Conservation (phyloP, 2,329 filamentous ascomycete genomes). For the Fusarium tanahbumbuense region DNA sequence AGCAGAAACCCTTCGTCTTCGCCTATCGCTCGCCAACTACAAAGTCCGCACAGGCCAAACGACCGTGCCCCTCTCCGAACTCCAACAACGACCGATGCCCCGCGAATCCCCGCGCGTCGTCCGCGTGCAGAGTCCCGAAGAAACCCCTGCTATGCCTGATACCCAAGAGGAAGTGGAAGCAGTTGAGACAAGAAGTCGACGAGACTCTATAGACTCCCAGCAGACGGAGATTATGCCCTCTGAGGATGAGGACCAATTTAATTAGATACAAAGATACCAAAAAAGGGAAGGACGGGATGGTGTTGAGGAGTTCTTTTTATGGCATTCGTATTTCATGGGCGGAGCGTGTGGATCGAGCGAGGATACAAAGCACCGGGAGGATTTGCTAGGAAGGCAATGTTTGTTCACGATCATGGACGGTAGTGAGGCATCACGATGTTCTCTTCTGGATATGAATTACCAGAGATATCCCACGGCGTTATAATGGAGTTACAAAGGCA, state of each 20-base stretch:
- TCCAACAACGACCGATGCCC: slow-evolving; percentile 58
- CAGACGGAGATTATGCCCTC: slow-evolving; percentile 28
- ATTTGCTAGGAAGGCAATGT: slow-evolving; percentile 15
- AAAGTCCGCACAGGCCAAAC: slow-evolving; percentile 80
- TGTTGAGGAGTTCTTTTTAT: slow-evolving; percentile 27
- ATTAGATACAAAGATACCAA: neutral
- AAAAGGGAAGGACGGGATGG: slow-evolving; percentile 6
- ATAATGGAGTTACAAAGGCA: slow-evolving; percentile 11
- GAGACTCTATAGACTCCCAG: slow-evolving; percentile 35
- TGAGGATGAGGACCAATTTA: slow-evolving; percentile 13
- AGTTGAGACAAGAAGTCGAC: slow-evolving; percentile 13
- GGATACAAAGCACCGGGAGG: slow-evolving; percentile 2
- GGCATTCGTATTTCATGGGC: slow-evolving; percentile 10
- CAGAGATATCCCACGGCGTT: slow-evolving; percentile 39
- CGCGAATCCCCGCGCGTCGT: slow-evolving; percentile 38
- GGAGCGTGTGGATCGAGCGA: slow-evolving; percentile 18
- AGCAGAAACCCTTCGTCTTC: slow-evolving; percentile 73
- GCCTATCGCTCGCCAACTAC: slow-evolving; percentile 78
- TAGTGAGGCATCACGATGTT: slow-evolving; percentile 18
- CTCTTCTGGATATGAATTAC: slow-evolving; percentile 21
- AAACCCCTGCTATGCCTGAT: slow-evolving; percentile 1
- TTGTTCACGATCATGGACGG: slow-evolving; percentile 22
- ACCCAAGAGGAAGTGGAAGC: slow-evolving; percentile 2
- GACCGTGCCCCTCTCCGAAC: slow-evolving; percentile 70
- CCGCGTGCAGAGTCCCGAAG: slow-evolving; percentile 42